Evolutionary conservation across 352 stramenopile genomes (phyloP), one percentile per base, ranked within the genome.

Genomic region (Pythium rhizo-oryzae): DNA sequence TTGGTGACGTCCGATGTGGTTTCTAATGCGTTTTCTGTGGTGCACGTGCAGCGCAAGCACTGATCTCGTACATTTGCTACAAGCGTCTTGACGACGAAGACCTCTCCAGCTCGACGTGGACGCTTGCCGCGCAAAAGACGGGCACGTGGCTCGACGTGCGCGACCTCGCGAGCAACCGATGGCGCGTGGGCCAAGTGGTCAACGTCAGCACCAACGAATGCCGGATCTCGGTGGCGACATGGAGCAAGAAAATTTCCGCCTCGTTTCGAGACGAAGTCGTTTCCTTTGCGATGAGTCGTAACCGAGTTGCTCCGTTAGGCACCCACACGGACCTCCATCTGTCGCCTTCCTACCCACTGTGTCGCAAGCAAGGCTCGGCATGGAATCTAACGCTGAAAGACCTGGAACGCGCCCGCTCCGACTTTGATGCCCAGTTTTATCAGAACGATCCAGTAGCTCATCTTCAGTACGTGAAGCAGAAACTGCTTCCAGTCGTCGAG

Each of bases 91-190:
- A 72, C 7, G 74, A 67, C 52, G 87, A 94, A 43, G 89, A 96
- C 53, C 78, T 89, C 21, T 64, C 72, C 5, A 74, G 72, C 21
- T 93, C 84, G 25, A 89, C 84, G 54, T 94, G 86, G 88, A 90
- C 80, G 39, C 88, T 92, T 51, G 19, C 72, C 37, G 85, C 77
- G 18, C 87, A 91, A 60, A 85, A 85, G 56, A 76, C 76, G 1
- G 87, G 85, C 35, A 82, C 83, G 59, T 96, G 89, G 89, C 82
- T 96, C 46, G 89, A 96, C 41, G 78, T 96, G 3, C 84, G 87
- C 28, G 89, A 96, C 35, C 28, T 89, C 52, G 88, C 81, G 52
- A 87, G 83, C 28, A 90, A 85, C 50, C 86, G 87, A 43, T 96
- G 89, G 89, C 78, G 71, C 47, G 78, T 94, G 23, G 87, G 71